Evolutionary conservation across 495 filamentous ascomycete genomes (phyloP), one percentile per base, ranked within the genome.

Genomic region (Bacidia rubella): DNA sequence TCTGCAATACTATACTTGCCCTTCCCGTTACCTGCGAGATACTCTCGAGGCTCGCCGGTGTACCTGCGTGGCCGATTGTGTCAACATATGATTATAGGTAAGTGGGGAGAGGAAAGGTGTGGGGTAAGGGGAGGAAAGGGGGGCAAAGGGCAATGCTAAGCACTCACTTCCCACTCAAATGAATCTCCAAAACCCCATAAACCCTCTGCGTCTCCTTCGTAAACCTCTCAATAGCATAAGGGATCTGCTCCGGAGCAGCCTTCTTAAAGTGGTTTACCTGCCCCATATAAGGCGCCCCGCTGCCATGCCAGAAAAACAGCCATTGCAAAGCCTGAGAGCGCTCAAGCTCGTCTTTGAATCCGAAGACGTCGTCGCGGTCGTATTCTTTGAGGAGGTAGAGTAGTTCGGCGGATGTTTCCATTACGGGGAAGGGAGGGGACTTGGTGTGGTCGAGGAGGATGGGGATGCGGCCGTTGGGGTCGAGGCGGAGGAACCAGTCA

Each of bases 1-100:
- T 78, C 75, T 35, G 75, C 74, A 2, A 77, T 61, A 17, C 65
- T 67, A 57, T 76, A 78, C 57, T 74, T 76, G 5, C 75, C 75
- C 50, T 71, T 73, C 19, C 75, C 75, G 11, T 70, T 73, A 3
- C 75, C 75, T 2, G 72, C 75, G 12, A 78, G 62, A 47, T 72
- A 78, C 3, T 78, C 75, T 10, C 67, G 64, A 12, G 70, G 66
- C 17, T 67, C 56, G 3, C 61, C 61, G 21, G 62, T 64, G 51
- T 64, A 64, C n/a, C n/a, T n/a, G n/a, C 47, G 47, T 56, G 11
- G 40, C 54, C 21, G 54, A 56, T 11, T n/a, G n/a, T n/a, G n/a
- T n/a, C n/a, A n/a, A n/a, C n/a, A n/a, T n/a, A n/a, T n/a, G n/a
- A n/a, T n/a, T n/a, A n/a, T n/a, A n/a, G n/a, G n/a, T n/a, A n/a